These are phyloP conservation scores for Brachypodium distachyon DNA, from an alignment of 202 grass and related monocot genomes.

Conservation along the genomic window DNA sequence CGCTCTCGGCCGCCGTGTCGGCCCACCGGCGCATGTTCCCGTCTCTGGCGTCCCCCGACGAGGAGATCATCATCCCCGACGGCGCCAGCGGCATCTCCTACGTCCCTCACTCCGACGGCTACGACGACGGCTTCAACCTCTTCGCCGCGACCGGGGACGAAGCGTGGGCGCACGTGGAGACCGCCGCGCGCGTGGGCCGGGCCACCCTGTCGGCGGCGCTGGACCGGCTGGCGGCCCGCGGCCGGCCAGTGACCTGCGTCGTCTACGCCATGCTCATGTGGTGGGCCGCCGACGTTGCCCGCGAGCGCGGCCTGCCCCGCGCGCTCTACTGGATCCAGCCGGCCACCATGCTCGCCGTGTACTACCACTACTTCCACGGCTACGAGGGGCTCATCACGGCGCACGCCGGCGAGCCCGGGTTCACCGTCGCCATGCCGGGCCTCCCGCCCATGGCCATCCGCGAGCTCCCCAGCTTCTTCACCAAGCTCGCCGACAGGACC, in stretches of 20 bases:
- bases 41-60: not conserved
- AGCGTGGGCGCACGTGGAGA: not conserved
- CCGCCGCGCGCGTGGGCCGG: not conserved
- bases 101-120: slow-evolving; percentile 44
- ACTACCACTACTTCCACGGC: slow-evolving; percentile 59
- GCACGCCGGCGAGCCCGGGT: not conserved
- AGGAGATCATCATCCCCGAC: slow-evolving; percentile 1
- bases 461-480: slow-evolving; percentile 32
- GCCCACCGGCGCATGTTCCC: slow-evolving; percentile 58
- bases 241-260: slow-evolving; percentile 36
- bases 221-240: slow-evolving; percentile 18
- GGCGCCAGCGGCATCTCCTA: slow-evolving; percentile 29
- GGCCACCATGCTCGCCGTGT: slow-evolving; percentile 27
- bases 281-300: slow-evolving; percentile 24
- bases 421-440: slow-evolving; percentile 27
- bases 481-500: not conserved
- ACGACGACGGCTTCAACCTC: slow-evolving; percentile 4
- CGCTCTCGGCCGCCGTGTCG: slow-evolving; percentile 30
- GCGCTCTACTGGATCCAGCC: slow-evolving; percentile 48
- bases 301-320: slow-evolving; percentile 23
- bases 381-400: not conserved
- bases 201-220: slow-evolving; percentile 15
- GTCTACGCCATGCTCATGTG: slow-evolving; percentile 18
- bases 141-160: not conserved
- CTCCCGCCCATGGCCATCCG: slow-evolving; percentile 23